Evolutionary conservation across 108 stramenopile genomes (phyloP), one percentile per base, ranked within the genome.

Genomic region (Nitzschia sp.): DNA sequence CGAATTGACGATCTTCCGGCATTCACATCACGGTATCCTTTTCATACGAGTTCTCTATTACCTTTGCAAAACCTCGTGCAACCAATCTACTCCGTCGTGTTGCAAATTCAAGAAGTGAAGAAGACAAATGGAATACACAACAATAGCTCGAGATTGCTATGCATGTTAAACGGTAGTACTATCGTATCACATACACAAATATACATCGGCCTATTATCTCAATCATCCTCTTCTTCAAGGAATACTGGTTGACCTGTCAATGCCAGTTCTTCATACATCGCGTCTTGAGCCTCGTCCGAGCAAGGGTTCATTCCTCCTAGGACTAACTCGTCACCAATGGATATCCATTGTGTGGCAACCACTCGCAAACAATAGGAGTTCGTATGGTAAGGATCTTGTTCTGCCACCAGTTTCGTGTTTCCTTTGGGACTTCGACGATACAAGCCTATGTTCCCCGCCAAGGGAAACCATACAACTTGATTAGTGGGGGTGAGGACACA

Each of bases 391-490:
- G 19, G 43, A 46, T 62, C 61, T 43, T 17, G 8, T 25, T 62
- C 61, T 20, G 43, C 41, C 9, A 40, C 3, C n/a, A 62, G 24
- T 38, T 22, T 38, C 3, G 61, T 42, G 44, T 62, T 62, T 37
- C 10, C 14, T 9, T 14, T 10, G 1, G 41, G 17, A 20, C 29
- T 40, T 26, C 64, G 26, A 15, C 29, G 10, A 21, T 51, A 46
- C 50, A 65, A 15, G 20, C 64, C 51, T 3, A 65, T 39, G 39
- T 22, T 51, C 0, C 64, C 64, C 8, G 64, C 64, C 51, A 65
- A 53, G 0, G 51, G 39, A 26, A 65, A 65, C 12, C 51, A 29
- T 8, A 65, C 64, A 14, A 51, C 22, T 5, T 65, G 26, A 44
- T 65, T 21, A 2, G 52, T 64, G n/a, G 44, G 43, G 44, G 40